A percentile compares a stretch with the other conserved stretches of the same genome.
phyloP scores from a whole-genome alignment of 306 rosid species.

The Rosa persica region DNA sequence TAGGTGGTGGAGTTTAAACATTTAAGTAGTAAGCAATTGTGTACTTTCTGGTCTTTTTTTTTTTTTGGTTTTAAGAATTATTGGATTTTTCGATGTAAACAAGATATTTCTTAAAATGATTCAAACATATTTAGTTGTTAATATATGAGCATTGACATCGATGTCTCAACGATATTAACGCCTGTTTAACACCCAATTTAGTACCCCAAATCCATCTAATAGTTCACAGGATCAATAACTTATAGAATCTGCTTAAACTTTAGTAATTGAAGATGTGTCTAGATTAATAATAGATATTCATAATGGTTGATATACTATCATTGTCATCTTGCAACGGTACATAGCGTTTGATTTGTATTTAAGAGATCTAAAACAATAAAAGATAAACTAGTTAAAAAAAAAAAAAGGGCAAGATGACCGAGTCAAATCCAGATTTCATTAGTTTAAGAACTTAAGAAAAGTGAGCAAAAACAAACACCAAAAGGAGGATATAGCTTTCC shows the following conservation, averaged over 20 bases:
- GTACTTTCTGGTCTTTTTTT: not conserved
- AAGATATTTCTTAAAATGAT: too few species aligned
- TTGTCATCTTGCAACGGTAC: not conserved
- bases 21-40: not conserved
- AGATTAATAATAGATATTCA: not conserved
- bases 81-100: too few species aligned
- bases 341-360: not conserved
- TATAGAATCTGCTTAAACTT: not conserved
- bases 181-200: not conserved
- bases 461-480: slow-evolving; percentile 29
- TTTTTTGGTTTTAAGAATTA: too few species aligned
- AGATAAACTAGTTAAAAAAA: not conserved
- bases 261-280: not conserved
- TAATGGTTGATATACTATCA: not conserved
- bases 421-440: slow-evolving; percentile 39
- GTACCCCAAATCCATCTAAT: not conserved
- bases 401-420: not conserved
- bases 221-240: not conserved
- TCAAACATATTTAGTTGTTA: too few species aligned
- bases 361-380: not conserved
- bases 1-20: not conserved
- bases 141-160: not conserved
- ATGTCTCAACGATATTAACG: not conserved
- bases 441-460: slow-evolving; percentile 15
- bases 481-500: slow-evolving; percentile 39